A percentile compares a stretch with the other conserved stretches of the same genome.
These are phyloP conservation scores for Mollisia scopiformis DNA, from an alignment of 2,329 filamentous ascomycete species.

Conservation along the genomic window DNA sequence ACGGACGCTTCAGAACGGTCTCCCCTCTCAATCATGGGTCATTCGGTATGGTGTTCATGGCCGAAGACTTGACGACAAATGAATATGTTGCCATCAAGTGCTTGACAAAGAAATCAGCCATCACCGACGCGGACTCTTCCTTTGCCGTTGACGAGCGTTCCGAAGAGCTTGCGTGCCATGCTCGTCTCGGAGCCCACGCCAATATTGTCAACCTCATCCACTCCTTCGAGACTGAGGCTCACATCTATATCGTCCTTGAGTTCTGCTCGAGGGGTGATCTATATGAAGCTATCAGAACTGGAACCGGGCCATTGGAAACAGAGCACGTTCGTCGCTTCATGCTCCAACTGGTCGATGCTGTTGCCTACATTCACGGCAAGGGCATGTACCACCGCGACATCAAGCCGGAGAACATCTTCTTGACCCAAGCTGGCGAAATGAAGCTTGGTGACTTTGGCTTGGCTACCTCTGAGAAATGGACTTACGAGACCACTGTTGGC, in stretches of 20 bases:
- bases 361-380: constrained; percentile 87
- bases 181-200: constrained; percentile 75
- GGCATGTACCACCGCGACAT: constrained; percentile 97
- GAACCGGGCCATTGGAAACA: constrained; percentile 87
- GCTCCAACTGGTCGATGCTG: constrained; percentile 87
- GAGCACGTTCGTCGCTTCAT: constrained; percentile 98
- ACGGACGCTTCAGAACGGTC: constrained; percentile 88
- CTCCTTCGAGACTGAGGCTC: constrained; percentile 88
- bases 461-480: constrained; percentile 88
- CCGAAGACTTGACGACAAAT: constrained; percentile 75
- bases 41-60: constrained; percentile 98
- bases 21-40: constrained; percentile 97
- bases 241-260: constrained; percentile 91
- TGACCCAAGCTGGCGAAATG: constrained; percentile 83
- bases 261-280: constrained; percentile 94
- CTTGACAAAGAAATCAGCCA: constrained; percentile 78
- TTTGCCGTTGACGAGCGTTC: constrained; percentile 81
- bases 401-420: constrained; percentile 99
- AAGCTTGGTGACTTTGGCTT: constrained; percentile 97
- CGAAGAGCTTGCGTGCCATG: constrained; percentile 80
- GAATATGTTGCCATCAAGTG: constrained; percentile 94
- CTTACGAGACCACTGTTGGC: constrained; percentile 88
- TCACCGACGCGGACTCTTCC: constrained; percentile 53
- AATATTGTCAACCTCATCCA: constrained; percentile 94
- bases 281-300: constrained; percentile 93